Evolutionary conservation across 108 stramenopile genomes (phyloP).

Genomic region (Cyclostephanos invisitatus): DNA sequence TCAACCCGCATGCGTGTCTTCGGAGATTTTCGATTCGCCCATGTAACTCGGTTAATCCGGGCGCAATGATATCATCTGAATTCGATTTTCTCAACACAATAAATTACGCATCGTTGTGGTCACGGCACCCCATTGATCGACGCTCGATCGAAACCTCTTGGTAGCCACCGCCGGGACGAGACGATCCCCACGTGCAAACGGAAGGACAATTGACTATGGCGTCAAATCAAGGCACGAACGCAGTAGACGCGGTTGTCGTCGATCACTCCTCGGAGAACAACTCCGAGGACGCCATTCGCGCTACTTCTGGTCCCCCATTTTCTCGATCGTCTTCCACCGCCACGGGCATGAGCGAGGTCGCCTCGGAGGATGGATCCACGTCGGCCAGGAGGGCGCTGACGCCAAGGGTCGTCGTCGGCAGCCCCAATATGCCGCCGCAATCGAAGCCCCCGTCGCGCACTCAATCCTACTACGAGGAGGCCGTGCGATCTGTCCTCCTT

Average conservation of each 20-base stretch:
- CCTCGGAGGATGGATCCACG: neutral
- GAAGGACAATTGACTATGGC: conserved; percentile 90
- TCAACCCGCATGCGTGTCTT: neutral
- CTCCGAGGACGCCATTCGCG: neutral
- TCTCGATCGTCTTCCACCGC: neutral
- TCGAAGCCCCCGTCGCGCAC: conserved; percentile 1
- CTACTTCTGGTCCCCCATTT: neutral
- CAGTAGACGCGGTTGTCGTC: conserved; percentile 29
- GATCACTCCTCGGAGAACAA: neutral
- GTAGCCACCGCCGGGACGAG: conserved; percentile 69
- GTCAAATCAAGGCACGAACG: conserved; percentile 79
- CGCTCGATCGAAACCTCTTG: neutral
- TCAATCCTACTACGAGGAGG: conserved; percentile 38
- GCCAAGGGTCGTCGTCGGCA: neutral
- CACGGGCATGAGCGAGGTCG: neutral
- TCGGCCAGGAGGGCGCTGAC: neutral
- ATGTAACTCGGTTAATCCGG: neutral
- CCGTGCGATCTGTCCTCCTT: conserved; percentile 38
- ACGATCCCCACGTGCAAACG: conserved; percentile 63
- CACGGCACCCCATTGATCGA: neutral
- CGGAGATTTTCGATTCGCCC: neutral
- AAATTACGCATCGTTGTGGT: neutral
- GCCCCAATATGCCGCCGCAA: neutral
- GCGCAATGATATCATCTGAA: neutral
- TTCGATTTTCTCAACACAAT: neutral